Base-by-base conservation (phyloP, 2,329 filamentous ascomycete genomes). In the Elsinoe perseae region DNA sequence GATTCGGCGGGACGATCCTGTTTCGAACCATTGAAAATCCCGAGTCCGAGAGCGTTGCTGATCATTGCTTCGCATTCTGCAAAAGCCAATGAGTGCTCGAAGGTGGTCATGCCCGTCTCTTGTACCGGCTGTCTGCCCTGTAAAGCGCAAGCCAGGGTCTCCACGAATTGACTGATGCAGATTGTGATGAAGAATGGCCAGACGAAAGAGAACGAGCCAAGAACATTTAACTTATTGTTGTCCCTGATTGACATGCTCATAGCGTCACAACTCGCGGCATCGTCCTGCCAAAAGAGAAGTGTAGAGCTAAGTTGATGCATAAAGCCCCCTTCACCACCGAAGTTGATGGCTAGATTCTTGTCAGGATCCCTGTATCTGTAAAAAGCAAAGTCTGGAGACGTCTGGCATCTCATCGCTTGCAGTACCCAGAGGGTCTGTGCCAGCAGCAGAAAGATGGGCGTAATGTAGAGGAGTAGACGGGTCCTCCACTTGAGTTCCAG, bases 51-150 rank as follows among this genome's bases (percentile, higher is more conserved):
- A 52, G 90, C 87, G 61, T 85, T 87, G 63, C 84, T 85, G 44
- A 96, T 84, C 61, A 91, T 87, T 27, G 88, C 86, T 69, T 98
- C 93, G 7, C 92, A 92, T 70, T 98, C 93, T 9, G 92, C 89
- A 72, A 97, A 98, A 2, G 92, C 92, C 7, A 98, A 77, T 0
- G 91, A 96, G 66, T 96, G 91, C 68, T 98, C 93, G 65, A 97
- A 95, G 1, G 96, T 80, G 0, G 91, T 95, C 88, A 97, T 95
- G 16, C 90, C 91, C 1, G 89, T 95, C 72, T 97, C 93, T 0
- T 88, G 86, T 60, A 87, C 82, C 0, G 89, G 81, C 2, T 83
- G 80, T 2, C 87, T 83, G 28, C 92, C 92, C 69, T 95, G 89
- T 5, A 97, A 79, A 8, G 92, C 89, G 69, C 89, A 95, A 3